Conservation (phyloP, 176 grass and related monocot genomes). For the Zizania latifolia region DNA sequence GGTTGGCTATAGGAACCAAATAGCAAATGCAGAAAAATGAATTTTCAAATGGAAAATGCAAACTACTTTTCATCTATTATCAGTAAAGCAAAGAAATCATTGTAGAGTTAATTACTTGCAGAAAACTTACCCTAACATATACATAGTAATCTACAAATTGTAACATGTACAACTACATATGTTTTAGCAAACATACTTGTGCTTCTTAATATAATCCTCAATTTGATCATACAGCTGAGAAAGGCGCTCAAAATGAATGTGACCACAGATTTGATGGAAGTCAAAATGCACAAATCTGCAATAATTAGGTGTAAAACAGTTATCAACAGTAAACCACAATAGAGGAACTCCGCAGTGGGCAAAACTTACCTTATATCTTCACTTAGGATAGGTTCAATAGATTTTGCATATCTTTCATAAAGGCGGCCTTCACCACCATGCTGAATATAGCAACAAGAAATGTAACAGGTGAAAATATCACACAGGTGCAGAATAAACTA, state of each 20-base stretch:
- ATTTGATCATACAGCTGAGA: conserved; percentile 85
- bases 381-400: conserved; percentile 76
- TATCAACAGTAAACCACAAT: conserved; percentile 6
- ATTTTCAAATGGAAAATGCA: not conserved
- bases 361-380: conserved; percentile 70
- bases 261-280: conserved; percentile 84
- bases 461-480: not conserved
- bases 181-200: conserved; percentile 41
- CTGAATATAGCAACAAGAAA: conserved; percentile 39
- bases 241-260: conserved; percentile 89
- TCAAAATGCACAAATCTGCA: conserved; percentile 89
- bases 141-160: no score
- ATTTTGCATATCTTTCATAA: conserved; percentile 63
- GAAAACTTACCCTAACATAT: not conserved
- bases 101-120: not conserved
- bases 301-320: not conserved
- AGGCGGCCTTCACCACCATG: conserved; percentile 83
- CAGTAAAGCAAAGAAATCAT: not conserved
- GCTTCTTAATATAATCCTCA: conserved; percentile 74
- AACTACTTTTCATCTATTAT: not conserved
- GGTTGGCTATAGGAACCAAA: not conserved
- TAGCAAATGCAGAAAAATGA: not conserved
- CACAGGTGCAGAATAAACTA: not conserved
- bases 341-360: not conserved
- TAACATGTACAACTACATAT: not conserved